phyloP scores from a whole-genome alignment of 2,329 filamentous ascomycete genomes.

The Rhynchosporium graminicola region DNA sequence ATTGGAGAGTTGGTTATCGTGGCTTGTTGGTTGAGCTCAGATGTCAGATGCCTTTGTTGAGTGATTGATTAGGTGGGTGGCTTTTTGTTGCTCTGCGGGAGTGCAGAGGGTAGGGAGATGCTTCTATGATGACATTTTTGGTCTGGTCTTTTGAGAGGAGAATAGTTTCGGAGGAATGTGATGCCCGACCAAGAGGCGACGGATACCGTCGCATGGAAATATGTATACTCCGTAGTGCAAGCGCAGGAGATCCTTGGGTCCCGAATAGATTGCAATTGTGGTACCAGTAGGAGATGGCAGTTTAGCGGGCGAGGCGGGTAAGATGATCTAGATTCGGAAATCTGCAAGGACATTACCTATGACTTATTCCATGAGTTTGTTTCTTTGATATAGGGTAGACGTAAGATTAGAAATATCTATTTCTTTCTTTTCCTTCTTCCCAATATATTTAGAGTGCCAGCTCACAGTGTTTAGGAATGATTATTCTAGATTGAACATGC shows the following conservation, averaged over 20 bases:
- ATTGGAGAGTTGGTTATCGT: background rate
- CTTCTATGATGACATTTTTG: too few species aligned
- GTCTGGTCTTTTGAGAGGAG: too few species aligned
- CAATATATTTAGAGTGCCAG: too few species aligned
- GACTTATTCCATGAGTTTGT: background rate
- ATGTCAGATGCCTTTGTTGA: background rate
- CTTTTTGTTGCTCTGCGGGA: too few species aligned
- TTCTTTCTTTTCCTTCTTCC: too few species aligned
- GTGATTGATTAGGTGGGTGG: too few species aligned
- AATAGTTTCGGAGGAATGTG: background rate
- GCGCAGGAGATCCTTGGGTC: background rate
- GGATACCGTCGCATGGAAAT: too few species aligned
- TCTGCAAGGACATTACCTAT: background rate
- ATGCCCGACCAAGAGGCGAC: background rate
- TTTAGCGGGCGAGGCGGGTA: background rate
- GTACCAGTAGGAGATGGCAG: conserved; percentile 7
- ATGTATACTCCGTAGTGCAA: too few species aligned
- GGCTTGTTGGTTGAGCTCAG: background rate
- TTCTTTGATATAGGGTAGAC: background rate
- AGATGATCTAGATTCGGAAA: background rate
- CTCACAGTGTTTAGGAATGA: too few species aligned
- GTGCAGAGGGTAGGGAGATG: too few species aligned
- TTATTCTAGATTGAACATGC: too few species aligned
- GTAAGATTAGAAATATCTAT: background rate
- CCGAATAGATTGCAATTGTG: background rate